Conservation (phyloP, 2,329 filamentous ascomycete genomes). For the Fusarium setosum region DNA sequence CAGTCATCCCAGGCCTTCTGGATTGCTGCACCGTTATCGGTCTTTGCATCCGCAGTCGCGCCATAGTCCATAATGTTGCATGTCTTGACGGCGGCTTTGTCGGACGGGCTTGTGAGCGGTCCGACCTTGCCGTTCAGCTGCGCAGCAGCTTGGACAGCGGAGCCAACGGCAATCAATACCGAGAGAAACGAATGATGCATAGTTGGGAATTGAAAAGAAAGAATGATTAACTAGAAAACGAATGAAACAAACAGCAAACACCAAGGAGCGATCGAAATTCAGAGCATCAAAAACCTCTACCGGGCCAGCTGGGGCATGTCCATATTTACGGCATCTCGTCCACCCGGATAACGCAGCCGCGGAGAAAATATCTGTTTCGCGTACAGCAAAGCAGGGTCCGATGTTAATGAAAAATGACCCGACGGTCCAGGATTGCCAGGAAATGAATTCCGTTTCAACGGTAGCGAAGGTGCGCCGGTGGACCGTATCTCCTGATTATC, state of each 20-base stretch:
- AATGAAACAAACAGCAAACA: neutral
- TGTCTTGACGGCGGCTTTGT: conserved; percentile 30
- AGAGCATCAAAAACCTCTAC: neutral
- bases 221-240: neutral
- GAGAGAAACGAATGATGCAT: conserved; percentile 23
- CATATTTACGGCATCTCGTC: neutral
- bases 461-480: neutral
- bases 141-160: conserved; percentile 30
- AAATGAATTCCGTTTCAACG: conserved; percentile 2
- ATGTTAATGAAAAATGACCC: conserved; percentile 11
- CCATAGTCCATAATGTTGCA: conserved; percentile 37
- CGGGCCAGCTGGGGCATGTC: neutral
- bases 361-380: neutral
- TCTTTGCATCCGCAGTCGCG: conserved; percentile 14
- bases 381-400: neutral
- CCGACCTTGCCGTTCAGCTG: conserved; percentile 35
- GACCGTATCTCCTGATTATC: neutral
- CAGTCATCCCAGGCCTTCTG: conserved; percentile 34
- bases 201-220: neutral
- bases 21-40: conserved; percentile 31
- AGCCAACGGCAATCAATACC: conserved; percentile 29
- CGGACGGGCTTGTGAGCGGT: conserved; percentile 13
- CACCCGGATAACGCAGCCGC: neutral
- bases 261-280: neutral
- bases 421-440: neutral